These are phyloP conservation scores for Stellera chamaejasme DNA, from an alignment of 345 rosid genomes.

Conservation along the genomic window DNA sequence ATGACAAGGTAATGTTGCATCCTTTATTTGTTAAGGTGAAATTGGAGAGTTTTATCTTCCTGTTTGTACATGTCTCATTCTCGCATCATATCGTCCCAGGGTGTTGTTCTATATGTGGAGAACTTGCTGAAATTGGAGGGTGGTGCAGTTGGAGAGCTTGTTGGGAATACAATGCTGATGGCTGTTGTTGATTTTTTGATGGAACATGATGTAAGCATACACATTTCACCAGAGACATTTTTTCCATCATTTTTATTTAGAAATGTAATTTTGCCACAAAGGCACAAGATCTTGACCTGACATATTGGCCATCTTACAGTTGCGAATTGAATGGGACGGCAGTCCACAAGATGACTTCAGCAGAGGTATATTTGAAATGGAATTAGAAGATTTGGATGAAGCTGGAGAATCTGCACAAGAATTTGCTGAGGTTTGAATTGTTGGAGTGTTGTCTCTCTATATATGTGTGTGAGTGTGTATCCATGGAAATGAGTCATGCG, in stretches of 20 bases:
- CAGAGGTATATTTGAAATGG: constrained; percentile 82
- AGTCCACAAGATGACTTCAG: constrained; percentile 52
- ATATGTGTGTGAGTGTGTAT: neutral
- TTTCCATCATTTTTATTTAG: constrained; percentile 4
- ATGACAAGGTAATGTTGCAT: constrained; percentile 29
- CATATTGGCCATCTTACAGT: constrained; percentile 23
- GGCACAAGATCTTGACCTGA: neutral
- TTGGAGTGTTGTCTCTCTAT: neutral
- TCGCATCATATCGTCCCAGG: constrained; percentile 16
- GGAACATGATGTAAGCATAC: constrained; percentile 81
- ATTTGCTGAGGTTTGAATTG: constrained; percentile 38
- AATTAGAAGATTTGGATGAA: constrained; percentile 55
- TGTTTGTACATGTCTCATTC: neutral
- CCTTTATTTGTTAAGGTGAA: neutral
- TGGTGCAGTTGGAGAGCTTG: constrained; percentile 59
- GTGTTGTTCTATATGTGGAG: constrained; percentile 48
- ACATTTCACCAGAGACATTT: constrained; percentile 3
- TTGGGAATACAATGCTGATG: constrained; percentile 56
- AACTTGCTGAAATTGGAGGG: constrained; percentile 76
- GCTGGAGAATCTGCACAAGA: constrained; percentile 25
- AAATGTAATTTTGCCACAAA: neutral
- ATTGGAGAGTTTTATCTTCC: neutral
- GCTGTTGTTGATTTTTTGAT: constrained; percentile 68
- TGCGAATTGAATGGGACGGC: constrained; percentile 80
- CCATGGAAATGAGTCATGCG: neutral